Base-by-base conservation (phyloP, 345 rosid species). In the Murraya koenigii region DNA sequence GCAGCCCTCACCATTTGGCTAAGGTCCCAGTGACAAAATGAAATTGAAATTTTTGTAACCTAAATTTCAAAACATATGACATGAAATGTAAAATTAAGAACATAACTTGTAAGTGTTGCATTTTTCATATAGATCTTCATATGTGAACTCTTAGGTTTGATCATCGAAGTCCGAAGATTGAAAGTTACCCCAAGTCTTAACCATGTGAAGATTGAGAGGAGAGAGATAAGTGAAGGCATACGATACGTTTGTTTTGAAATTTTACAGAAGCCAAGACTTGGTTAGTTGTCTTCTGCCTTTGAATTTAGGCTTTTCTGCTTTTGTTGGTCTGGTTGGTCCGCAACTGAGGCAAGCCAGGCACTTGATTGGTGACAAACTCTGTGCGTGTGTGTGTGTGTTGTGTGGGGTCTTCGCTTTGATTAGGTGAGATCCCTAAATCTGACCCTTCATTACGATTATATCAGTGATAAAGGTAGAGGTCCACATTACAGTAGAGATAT, bases 281-380 rank as follows among this genome's bases (percentile, higher is more conserved):
- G 76, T 66, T 58, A 17, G 22, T 32, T 68, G 33, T 55, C 58
- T 15, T 55, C 22, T 56, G n/a, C 33, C 20, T 47, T 26, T 44
- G 62, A 4, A 64, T 64, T 25, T 64, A 13, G 61, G 74, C 10
- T 75, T 32, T 39, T 23, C 33, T 70, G 60, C 47, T 32, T 73
- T 8, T 28, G 56, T 52, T 41, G 69, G 33, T 56, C 8, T 70
- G 74, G 65, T 75, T 41, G 63, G 66, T 75, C 35, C 38, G 32
- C 32, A 30, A 30, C 32, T 30, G 32, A 44, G 49, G 49, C 49
- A 44, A 33, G 17, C 62, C 36, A 25, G 41, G 35, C 64, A 26
- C 64, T 69, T 26, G 49, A 64, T 75, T 75, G 60, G 68, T 75
- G 63, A 75, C 83, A 80, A 64, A 76, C 68, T 33, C 36, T 17